Base-by-base conservation (phyloP, 306 rosid genomes). In the Quercus cerris region DNA sequence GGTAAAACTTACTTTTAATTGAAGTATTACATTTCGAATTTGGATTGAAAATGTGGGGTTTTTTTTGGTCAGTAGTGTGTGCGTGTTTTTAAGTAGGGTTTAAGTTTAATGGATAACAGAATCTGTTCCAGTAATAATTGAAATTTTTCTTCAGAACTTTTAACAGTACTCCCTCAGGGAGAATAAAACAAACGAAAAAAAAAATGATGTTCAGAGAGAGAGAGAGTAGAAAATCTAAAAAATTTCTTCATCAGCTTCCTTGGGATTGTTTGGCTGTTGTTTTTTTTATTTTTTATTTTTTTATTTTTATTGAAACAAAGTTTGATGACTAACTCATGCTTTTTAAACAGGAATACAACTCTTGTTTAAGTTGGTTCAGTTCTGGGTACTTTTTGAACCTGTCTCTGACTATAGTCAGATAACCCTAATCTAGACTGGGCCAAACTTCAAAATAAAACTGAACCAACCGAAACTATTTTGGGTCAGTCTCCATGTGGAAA, bases 1-100 rank as follows among this genome's bases (percentile, higher is more conserved):
- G 99, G 99, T 94, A 81, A 33, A 77, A 68, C 78, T 80, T 76
- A 62, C 79, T 28, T 74, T 77, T 31, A 33, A 67, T 62, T 49
- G 75, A 73, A 54, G 64, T 55, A 56, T 75, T 27, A 54, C 25
- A 14, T 71, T 49, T 77, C 17, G 35, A 51, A 71, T 63, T 31
- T 31, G 23, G 51, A 25, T 74, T 49, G 49, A 10, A 41, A 52
- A 27, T 41, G 5, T 27, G 10, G n/a, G 69, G 69, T 64, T 76
- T 13, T 0, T 18, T 80, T 63, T 8, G 46, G 46, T 66, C 52
- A 77, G 14, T 70, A 41, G 11, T 8, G 30, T 2, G 77, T 52
- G 64, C 6, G 28, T 28, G 23, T 75, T 71, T 57, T 57, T 52
- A 71, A 11, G 44, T 38, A 44, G 70, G 59, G 74, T 64, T 68